Conservation (phyloP, 305 asterid genomes). For the Fraxinus floribunda region DNA sequence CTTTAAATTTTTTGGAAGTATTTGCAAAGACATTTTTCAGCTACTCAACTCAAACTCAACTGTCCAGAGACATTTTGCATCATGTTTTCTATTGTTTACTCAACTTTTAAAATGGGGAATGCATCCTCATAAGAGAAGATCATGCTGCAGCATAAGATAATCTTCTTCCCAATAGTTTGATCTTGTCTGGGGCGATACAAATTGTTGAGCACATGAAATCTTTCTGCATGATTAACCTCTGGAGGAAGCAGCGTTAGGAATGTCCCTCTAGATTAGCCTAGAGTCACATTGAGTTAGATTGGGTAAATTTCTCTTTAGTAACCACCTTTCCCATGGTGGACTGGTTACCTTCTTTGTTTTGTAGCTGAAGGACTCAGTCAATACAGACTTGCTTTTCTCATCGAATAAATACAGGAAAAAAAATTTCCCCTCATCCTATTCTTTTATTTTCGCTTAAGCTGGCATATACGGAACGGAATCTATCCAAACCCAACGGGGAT, state of each 20-base stretch:
- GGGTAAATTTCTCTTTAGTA: background rate
- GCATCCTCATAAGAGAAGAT: background rate
- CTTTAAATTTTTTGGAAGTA: background rate
- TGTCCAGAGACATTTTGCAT: background rate
- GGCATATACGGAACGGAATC: background rate
- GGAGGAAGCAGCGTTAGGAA: background rate
- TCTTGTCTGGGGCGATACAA: background rate
- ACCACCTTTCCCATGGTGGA: background rate
- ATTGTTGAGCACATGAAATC: background rate
- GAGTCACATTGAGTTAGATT: background rate
- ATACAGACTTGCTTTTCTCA: background rate
- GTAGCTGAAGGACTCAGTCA: background rate
- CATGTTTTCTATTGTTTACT: background rate
- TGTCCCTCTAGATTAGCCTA: background rate
- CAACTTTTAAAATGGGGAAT: background rate
- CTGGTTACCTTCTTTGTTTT: background rate
- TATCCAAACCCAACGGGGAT: background rate
- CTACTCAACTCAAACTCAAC: background rate
- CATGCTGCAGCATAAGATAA: background rate
- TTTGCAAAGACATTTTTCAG: background rate
- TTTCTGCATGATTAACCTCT: background rate
- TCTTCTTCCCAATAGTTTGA: background rate
- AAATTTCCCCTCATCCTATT: background rate
- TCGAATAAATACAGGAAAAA: background rate
- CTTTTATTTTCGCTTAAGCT: background rate